Base-by-base conservation (phyloP, 345 rosid genomes). In the Brassica incana region DNA sequence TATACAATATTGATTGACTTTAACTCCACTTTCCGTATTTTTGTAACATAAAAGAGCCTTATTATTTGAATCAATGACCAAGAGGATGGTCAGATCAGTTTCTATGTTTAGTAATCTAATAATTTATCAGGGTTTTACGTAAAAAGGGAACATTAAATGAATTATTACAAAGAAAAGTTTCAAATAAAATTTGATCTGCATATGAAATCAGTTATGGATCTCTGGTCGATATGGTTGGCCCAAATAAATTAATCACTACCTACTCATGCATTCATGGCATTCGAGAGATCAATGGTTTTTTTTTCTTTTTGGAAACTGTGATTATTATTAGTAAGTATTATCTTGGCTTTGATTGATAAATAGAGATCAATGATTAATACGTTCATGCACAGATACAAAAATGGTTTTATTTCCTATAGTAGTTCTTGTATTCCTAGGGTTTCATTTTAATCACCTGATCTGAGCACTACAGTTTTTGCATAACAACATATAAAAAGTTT, bases 181-280 rank as follows among this genome's bases (percentile, higher is more conserved):
- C 25, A 69, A 58, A 70, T 23, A 69, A 52, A 69, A 48, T 23
- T 16, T 62, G 8, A 48, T 63, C 1, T 45, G 7, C 18, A 54
- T 50, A 50, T 3, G 43, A 54, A 54, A 36, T 54, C 45, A 64
- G 65, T 71, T 64, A 65, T 52, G 66, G 40, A 35, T 74, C 62
- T 35, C 77, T 69, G 74, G 48, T 74, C 73, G 18, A 63, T 74
- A 62, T 79, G 70, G 82, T 79, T 79, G 82, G 78, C 45, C 29
- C 74, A 79, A 67, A 56, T 74, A 74, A 79, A 79, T 79, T 79
- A 6, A 67, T 25, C 36, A 58, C 38, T 67, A 79, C 78, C 78
- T 67, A 79, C 78, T 16, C 38, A 59, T 45, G 73, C 40, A 59
- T 45, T 73, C 73, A 69, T 79, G 77, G 69, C 74, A 67, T 4